Evolutionary conservation across 306 rosid genomes (phyloP).

Genomic region (Purshia tridentata): DNA sequence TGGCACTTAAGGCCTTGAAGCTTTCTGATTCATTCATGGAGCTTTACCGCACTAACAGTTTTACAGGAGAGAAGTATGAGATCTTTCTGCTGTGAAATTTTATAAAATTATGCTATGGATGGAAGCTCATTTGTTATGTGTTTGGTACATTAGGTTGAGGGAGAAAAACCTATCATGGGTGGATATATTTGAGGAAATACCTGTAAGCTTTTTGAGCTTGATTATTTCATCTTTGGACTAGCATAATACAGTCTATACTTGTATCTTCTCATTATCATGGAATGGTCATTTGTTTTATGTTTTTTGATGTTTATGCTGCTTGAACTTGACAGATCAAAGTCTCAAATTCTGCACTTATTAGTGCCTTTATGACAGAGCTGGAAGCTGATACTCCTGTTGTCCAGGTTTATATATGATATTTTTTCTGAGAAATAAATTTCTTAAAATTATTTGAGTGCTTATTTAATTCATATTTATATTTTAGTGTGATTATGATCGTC

Average conservation of each 20-base stretch:
- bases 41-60: conserved; percentile 81
- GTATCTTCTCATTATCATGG: background rate
- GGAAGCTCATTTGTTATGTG: conserved; percentile 25
- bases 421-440: conserved; percentile 13
- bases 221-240: conserved; percentile 1
- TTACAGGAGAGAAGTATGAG: conserved; percentile 90
- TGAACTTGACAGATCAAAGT: conserved; percentile 72
- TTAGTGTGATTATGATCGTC: conserved; percentile 92
- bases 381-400: conserved; percentile 83
- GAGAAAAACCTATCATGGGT: conserved; percentile 95
- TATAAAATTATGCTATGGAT: conserved; percentile 21
- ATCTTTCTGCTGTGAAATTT: conserved; percentile 16
- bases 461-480: conserved; percentile 22
- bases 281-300: conserved; percentile 1
- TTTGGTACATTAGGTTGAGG: conserved; percentile 66
- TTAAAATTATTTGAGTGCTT: conserved; percentile 14
- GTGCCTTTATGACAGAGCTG: conserved; percentile 94
- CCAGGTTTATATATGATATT: conserved; percentile 57
- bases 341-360: conserved; percentile 91
- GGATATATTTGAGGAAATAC: conserved; percentile 95
- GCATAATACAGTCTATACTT: background rate
- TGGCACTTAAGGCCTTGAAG: conserved; percentile 89
- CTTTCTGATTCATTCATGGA: conserved; percentile 96
- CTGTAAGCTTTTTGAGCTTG: conserved; percentile 53
- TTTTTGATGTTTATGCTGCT: conserved; percentile 15